These are phyloP conservation scores for Exophiala sp. DNA, from an alignment of 2,329 filamentous ascomycete species.

Conservation along the genomic window DNA sequence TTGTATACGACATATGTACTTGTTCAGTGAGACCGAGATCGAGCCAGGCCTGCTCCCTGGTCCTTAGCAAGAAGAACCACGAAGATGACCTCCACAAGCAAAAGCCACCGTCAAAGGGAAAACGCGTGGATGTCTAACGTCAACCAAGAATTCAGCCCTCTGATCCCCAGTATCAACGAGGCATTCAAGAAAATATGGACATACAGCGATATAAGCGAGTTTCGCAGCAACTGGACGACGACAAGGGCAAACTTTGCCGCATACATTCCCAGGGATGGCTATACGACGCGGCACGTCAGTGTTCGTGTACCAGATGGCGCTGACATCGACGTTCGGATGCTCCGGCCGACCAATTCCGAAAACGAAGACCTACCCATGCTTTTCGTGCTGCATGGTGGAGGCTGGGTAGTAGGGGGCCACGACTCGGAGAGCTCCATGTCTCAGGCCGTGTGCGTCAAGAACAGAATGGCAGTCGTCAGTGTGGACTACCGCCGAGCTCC, in stretches of 20 bases:
- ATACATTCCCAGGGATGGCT: not conserved
- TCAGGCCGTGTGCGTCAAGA: conserved; percentile 1
- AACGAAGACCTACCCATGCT: not conserved
- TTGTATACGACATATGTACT: no score
- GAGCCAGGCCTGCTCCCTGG: no score
- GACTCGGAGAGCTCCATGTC: conserved; percentile 1
- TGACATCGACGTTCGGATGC: conserved; percentile 5
- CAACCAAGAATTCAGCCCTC: not conserved
- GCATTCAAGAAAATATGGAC: conserved; percentile 1
- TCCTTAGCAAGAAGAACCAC: no score
- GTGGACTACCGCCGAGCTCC: conserved; percentile 23
- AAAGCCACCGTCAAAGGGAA: no score
- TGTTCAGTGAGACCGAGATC: no score
- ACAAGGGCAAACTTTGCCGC: not conserved
- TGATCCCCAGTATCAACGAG: not conserved
- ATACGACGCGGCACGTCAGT: not conserved
- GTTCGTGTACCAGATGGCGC: conserved; percentile 3
- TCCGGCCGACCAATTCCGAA: not conserved
- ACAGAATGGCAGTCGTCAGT: not conserved
- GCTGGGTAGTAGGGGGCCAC: conserved; percentile 6
- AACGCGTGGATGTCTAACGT: not conserved
- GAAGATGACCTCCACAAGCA: no score
- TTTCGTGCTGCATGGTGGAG: conserved; percentile 8
- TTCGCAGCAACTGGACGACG: not conserved
- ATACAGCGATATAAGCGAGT: not conserved